These are phyloP conservation scores for Baudoinia panamericana DNA, from an alignment of 495 filamentous ascomycete species.

Conservation along the genomic window DNA sequence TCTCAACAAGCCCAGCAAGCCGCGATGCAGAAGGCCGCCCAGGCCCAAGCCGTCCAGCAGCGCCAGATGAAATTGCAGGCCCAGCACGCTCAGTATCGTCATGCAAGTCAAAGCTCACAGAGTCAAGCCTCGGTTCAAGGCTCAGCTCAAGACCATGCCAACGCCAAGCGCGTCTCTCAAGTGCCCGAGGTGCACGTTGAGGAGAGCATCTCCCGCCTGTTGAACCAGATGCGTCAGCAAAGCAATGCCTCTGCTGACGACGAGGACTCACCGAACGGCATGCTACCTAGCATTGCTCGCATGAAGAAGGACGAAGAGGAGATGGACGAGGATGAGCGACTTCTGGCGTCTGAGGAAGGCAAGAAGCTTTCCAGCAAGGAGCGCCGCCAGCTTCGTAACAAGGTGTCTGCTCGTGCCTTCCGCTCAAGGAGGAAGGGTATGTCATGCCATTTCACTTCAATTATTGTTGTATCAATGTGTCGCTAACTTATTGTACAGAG, in stretches of 20 bases:
- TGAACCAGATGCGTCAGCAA: slow-evolving; percentile 70
- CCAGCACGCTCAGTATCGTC: slow-evolving; percentile 41
- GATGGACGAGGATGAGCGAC: slow-evolving; percentile 94
- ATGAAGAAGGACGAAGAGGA: slow-evolving; percentile 83
- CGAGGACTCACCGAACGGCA: slow-evolving; percentile 36
- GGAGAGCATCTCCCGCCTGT: slow-evolving; percentile 70
- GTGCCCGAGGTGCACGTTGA: slow-evolving; percentile 57
- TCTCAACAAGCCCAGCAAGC: slow-evolving; percentile 74
- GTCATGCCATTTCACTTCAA: slow-evolving; percentile 12
- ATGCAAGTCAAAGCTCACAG: slow-evolving; percentile 17
- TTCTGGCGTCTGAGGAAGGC: slow-evolving; percentile 87
- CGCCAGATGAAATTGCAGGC: slow-evolving; percentile 48
- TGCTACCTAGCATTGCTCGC: slow-evolving; percentile 44
- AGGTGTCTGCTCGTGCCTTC: slow-evolving; percentile 95
- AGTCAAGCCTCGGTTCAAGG: background rate
- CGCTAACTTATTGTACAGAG: slow-evolving; percentile 53
- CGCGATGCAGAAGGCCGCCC: slow-evolving; percentile 45
- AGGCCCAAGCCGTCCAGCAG: slow-evolving; percentile 53
- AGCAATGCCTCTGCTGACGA: slow-evolving; percentile 40
- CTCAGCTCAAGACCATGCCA: slow-evolving; percentile 21
- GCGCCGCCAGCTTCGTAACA: slow-evolving; percentile 87
- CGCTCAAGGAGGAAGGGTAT: slow-evolving; percentile 90
- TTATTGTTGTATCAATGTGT: too few relatives aligned
- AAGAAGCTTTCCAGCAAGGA: slow-evolving; percentile 96
- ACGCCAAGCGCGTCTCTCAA: slow-evolving; percentile 34